phyloP scores from a whole-genome alignment of 164 flowering plant species.

The Vitis labrusca region DNA sequence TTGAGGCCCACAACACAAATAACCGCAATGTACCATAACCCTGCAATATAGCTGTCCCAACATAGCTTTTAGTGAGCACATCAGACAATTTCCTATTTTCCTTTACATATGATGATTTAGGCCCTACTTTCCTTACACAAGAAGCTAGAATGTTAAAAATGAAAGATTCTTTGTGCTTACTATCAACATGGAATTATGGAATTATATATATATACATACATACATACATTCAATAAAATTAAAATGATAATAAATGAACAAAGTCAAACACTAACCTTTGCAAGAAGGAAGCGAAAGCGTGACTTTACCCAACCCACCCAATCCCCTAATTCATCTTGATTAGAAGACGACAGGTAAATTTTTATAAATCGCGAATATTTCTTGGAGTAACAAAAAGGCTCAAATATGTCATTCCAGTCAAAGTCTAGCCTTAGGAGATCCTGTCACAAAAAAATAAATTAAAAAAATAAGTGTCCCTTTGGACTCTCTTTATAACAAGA shows the following conservation, averaged over 20 bases:
- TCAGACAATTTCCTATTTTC: too few species aligned
- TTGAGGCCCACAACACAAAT: too few species aligned
- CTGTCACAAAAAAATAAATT: constrained; percentile 24
- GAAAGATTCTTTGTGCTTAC: too few species aligned
- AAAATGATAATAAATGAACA: background rate
- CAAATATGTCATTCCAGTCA: constrained; percentile 47
- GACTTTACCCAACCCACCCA: constrained; percentile 75
- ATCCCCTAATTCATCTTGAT: constrained; percentile 35
- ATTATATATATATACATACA: too few species aligned
- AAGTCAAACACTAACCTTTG: constrained; percentile 34
- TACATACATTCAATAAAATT: background rate
- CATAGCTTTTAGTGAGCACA: too few species aligned
- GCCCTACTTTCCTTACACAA: too few species aligned
- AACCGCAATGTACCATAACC: too few species aligned
- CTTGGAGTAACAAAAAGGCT: constrained; percentile 41
- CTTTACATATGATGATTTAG: too few species aligned
- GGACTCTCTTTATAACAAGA: too few species aligned
- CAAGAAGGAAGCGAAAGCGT: constrained; percentile 49
- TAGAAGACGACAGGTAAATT: constrained; percentile 38
- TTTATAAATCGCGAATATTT: constrained; percentile 44
- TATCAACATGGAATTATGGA: too few species aligned
- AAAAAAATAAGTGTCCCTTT: background rate
- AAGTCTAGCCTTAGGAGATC: constrained; percentile 34
- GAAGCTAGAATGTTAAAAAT: too few species aligned
- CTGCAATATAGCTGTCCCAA: too few species aligned